Conservation (phyloP, 208 protist species). For the Spongospora subterranea region DNA sequence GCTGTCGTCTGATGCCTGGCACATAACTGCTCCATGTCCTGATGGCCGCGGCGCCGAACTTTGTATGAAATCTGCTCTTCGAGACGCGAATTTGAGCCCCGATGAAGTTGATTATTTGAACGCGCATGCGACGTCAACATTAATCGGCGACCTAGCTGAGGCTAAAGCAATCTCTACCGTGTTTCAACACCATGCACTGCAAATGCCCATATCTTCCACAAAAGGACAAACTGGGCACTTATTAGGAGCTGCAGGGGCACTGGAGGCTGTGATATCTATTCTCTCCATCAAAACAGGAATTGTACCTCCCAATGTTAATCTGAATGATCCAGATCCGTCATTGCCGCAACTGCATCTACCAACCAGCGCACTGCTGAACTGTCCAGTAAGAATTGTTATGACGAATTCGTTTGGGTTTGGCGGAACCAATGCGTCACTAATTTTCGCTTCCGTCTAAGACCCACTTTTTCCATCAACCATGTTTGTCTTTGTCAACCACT, state of each 20-base stretch:
- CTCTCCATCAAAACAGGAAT: conserved; percentile 71
- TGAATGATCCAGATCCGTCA: conserved; percentile 67
- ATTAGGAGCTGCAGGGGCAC: conserved; percentile 92
- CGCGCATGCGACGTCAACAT: conserved; percentile 95
- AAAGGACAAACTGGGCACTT: conserved; percentile 95
- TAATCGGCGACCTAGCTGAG: conserved; percentile 89
- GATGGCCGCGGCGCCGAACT: conserved; percentile 83
- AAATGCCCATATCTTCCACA: conserved; percentile 73
- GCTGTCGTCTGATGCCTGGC: conserved; percentile 83
- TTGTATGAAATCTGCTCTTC: conserved; percentile 83
- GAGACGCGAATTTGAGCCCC: conserved; percentile 26
- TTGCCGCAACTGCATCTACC: conserved; percentile 43
- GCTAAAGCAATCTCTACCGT: conserved; percentile 62
- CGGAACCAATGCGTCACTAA: conserved; percentile 84
- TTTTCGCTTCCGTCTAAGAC: too few species aligned
- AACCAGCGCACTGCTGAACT: neutral
- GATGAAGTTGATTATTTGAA: conserved; percentile 89
- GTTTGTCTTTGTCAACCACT: too few species aligned
- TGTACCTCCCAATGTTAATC: conserved; percentile 89
- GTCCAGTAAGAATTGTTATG: conserved; percentile 75
- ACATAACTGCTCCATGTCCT: conserved; percentile 89
- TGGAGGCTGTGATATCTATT: conserved; percentile 87
- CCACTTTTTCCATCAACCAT: too few species aligned
- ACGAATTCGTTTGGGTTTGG: conserved; percentile 96
- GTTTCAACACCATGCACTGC: neutral